Evolutionary conservation across 192 early-diverging fungal species (phyloP).

Genomic region (Linnemannia elongata): DNA sequence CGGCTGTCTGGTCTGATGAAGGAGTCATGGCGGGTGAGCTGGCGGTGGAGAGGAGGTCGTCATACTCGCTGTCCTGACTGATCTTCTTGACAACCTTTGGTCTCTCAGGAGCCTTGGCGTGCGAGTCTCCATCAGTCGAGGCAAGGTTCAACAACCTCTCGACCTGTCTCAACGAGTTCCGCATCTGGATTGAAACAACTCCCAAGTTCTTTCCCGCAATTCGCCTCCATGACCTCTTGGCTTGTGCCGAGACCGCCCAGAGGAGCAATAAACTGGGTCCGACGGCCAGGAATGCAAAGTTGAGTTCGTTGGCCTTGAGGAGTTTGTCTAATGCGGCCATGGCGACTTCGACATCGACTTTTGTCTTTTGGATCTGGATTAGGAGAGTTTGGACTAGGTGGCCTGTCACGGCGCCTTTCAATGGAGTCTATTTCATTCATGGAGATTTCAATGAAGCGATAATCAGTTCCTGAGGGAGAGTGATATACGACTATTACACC

Average conservation of each 20-base stretch:
- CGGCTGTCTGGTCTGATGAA: neutral
- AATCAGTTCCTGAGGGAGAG: neutral
- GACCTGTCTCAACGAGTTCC: constrained; percentile 65
- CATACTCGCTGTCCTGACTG: constrained; percentile 13
- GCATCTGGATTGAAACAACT: constrained; percentile 62
- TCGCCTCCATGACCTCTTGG: constrained; percentile 53
- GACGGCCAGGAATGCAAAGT: constrained; percentile 91
- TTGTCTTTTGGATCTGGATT: constrained; percentile 94
- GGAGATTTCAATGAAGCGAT: too few relatives aligned
- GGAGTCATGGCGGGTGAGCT: neutral
- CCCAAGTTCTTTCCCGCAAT: constrained; percentile 56
- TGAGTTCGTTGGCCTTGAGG: constrained; percentile 94
- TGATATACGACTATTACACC: neutral
- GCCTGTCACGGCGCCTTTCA: constrained; percentile 63
- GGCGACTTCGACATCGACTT: constrained; percentile 92
- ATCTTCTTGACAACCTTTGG: neutral
- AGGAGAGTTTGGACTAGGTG: constrained; percentile 79
- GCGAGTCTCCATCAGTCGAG: constrained; percentile 19
- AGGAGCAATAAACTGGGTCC: constrained; percentile 77
- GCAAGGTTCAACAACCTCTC: constrained; percentile 69
- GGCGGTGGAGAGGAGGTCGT: constrained; percentile 16
- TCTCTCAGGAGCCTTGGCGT: neutral
- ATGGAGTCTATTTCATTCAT: constrained; percentile 50
- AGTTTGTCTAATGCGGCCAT: constrained; percentile 95
- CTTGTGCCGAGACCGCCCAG: constrained; percentile 61